Evolutionary conservation across 495 filamentous ascomycete genomes (phyloP), one percentile per base, ranked within the genome.

Genomic region (Neohortaea acidophila): DNA sequence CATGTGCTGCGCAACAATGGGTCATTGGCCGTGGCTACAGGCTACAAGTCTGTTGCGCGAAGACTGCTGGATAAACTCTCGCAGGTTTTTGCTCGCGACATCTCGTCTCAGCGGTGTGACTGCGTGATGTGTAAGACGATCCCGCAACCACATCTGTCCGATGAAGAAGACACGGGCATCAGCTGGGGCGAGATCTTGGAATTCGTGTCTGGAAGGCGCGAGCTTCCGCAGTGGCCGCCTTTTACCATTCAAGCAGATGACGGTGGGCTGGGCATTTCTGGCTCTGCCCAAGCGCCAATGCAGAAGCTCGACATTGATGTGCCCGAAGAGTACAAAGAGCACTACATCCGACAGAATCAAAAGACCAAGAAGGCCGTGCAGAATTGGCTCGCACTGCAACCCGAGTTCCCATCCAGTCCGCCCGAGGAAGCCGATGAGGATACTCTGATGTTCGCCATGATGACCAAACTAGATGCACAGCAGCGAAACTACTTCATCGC

Each of bases 151-250:
- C 21, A 23, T 0, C 45, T 57, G 23, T 54, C 59, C 3, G 67
- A 67, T 19, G 68, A 64, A 3, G 60, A 67, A 14, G 45, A 63
- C 11, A 61, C 62, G 14, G 85, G 85, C 1, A 64, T 94, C n/a
- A 86, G 83, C 47, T 99, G 91, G 91, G 86, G 87, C 1, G 91
- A 96, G 47, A 82, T 96, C 5, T 65, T 99, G 18, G 89, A 99
- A 59, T 72, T 83, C 45, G 84, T 94, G 4, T 85, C 83, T 39
- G 86, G 86, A 6, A 73, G 86, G 39, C 68, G 80, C 20, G 80
- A 89, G 33, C 65, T 94, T 29, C 89, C 89, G 2, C 60, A 61
- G 28, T 93, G 86, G 85, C 86, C 86, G 15, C 79, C 84, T 0
- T 91, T 92, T 48, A 71, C 76, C 42, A 70, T 91, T 47, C 69